These are phyloP conservation scores for Aspergillus sp. DNA, from an alignment of 2,329 filamentous ascomycete genomes.

Conservation along the genomic window DNA sequence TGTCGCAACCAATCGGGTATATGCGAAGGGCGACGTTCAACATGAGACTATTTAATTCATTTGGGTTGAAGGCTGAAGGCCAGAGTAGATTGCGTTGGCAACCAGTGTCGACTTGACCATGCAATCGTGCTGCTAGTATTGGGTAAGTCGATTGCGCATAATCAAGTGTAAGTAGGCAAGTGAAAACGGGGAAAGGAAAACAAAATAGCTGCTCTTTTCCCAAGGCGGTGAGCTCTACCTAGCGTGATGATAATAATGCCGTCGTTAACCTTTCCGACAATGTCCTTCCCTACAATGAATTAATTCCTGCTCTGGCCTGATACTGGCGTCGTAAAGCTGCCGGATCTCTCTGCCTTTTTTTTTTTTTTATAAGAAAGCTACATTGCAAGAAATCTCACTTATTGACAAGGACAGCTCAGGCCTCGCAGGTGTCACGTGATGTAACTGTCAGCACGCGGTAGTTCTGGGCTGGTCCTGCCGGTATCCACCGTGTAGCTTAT, in stretches of 20 bases:
- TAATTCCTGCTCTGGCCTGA: too few species aligned
- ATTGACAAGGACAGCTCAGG: too few species aligned
- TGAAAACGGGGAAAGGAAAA: too few species aligned
- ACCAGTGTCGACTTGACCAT: background rate
- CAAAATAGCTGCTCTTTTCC: background rate
- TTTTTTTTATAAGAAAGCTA: too few species aligned
- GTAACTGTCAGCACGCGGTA: background rate
- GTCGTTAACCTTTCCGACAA: too few species aligned
- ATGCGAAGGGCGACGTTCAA: background rate
- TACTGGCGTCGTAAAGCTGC: background rate
- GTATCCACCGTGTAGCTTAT: background rate
- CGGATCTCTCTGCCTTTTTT: background rate
- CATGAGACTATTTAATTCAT: background rate
- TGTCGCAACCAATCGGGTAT: constrained; percentile 8
- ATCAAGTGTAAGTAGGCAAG: background rate
- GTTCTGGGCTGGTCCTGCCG: background rate
- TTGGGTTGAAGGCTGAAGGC: constrained; percentile 1
- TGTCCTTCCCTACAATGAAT: too few species aligned
- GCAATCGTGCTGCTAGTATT: background rate
- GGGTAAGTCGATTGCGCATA: background rate
- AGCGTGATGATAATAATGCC: too few species aligned
- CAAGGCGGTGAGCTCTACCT: background rate
- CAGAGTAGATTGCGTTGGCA: background rate
- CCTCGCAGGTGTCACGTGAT: background rate
- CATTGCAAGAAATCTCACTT: too few species aligned